Conservation (phyloP, 371 early-diverging fungal genomes). For the Mucor racemosus region DNA sequence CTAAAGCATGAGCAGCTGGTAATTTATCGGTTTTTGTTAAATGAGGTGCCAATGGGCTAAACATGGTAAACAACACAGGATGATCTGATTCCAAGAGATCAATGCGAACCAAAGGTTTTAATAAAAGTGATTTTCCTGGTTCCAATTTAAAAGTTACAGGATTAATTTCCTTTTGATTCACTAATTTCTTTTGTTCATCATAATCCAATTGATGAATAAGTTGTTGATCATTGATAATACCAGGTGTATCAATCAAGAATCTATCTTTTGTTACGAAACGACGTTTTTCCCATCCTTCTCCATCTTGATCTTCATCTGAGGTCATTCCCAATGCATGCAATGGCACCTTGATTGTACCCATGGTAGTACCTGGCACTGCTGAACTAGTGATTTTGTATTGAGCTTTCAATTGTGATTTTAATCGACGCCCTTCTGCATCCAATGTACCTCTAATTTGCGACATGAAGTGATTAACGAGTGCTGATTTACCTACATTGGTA, state of each 20-base stretch:
- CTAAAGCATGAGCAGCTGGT: constrained; percentile 21
- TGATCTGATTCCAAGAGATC: constrained; percentile 54
- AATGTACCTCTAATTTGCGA: constrained; percentile 32
- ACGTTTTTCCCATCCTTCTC: constrained; percentile 18
- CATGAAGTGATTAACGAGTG: constrained; percentile 66
- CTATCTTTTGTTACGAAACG: constrained; percentile 49
- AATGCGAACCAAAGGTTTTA: constrained; percentile 70
- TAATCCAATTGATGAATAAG: constrained; percentile 50
- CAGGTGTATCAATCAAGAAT: constrained; percentile 72
- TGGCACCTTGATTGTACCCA: constrained; percentile 68
- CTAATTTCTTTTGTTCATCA: constrained; percentile 55
- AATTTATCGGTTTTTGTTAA: constrained; percentile 61
- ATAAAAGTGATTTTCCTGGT: constrained; percentile 57
- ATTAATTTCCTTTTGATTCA: constrained; percentile 46
- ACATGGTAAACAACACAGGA: constrained; percentile 62
- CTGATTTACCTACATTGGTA: constrained; percentile 78
- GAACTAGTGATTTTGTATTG: constrained; percentile 65
- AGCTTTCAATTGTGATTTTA: constrained; percentile 44
- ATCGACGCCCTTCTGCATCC: constrained; percentile 19
- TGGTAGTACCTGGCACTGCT: constrained; percentile 71
- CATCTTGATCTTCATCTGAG: background rate
- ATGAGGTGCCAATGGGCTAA: constrained; percentile 61
- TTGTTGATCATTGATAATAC: constrained; percentile 64
- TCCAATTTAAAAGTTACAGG: constrained; percentile 62
- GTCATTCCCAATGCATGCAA: constrained; percentile 51